Conservation (phyloP, 805 yeast genomes). For the Teunomyces cretensis region DNA sequence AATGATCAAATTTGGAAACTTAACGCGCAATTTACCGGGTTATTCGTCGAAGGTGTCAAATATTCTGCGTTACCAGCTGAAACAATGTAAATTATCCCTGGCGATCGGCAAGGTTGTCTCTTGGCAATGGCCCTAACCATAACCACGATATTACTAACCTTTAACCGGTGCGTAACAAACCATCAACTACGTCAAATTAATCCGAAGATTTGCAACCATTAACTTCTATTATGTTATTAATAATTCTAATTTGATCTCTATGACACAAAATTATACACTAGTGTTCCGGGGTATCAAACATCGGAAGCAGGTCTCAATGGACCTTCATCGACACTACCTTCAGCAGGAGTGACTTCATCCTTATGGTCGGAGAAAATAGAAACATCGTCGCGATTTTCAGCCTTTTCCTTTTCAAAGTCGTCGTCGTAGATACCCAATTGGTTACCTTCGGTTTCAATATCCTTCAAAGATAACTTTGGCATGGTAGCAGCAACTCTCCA, state of each 20-base stretch:
- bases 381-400: slow-evolving; percentile 32
- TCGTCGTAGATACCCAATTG: slow-evolving; percentile 54
- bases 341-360: slow-evolving; percentile 3
- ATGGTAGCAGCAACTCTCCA: slow-evolving; percentile 63
- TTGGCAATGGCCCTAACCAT: background rate
- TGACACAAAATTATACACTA: background rate
- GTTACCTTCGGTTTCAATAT: slow-evolving; percentile 60
- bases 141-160: too few species aligned
- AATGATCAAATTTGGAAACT: too few species aligned
- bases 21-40: too few species aligned
- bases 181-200: background rate
- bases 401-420: slow-evolving; percentile 38
- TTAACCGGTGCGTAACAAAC: too few species aligned
- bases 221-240: background rate
- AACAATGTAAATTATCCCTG: background rate
- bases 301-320: slow-evolving; percentile 4
- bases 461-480: slow-evolving; percentile 57
- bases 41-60: too few species aligned
- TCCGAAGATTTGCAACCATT: background rate
- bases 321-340: slow-evolving; percentile 5
- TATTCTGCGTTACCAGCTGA: background rate
- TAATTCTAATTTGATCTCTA: background rate
- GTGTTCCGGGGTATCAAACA: background rate
- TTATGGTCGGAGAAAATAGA: slow-evolving; percentile 16
- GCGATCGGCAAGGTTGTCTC: background rate